Base-by-base conservation (phyloP, 108 stramenopile species). In the Nitzschia inconspicua region DNA sequence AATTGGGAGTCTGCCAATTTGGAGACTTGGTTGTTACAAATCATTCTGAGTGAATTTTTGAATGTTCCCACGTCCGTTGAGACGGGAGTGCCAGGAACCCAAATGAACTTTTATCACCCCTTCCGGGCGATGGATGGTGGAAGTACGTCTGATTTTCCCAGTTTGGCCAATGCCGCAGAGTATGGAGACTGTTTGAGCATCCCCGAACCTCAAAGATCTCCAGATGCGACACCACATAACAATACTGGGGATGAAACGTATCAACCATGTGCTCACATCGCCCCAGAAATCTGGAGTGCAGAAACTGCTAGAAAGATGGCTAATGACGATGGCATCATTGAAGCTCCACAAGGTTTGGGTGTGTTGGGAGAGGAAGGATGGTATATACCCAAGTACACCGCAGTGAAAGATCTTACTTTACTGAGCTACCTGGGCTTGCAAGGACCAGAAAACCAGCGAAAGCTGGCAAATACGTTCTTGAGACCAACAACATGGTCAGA, bases 1-100 rank as follows among this genome's bases (percentile, higher is more conserved):
- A 57, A 78, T 40, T 78, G 76, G 76, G 76, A 78, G 32, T 37
- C 52, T 0, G 25, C 61, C 39, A 72, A 73, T 20, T 46, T 78
- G 11, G 60, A 60, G 16, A 37, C 25, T 27, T 78, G 69, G 69
- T 68, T 78, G 7, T 31, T 68, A 19, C 76, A 78, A 60, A 73
- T 78, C 5, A 43, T 72, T 29, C 37, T 78, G n/a, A 62, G 44
- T 11, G 76, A 78, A 54, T 34, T 68, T 3, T 49, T 73, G n/a
- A 61, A 57, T 24, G 76, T 78, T 23, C 76, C 76, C 2, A 40
- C 42, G 2, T 40, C 71, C 0, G 43, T 78, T 19, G 76, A 68
- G 0, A 47, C 54, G 10, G n/a, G 39, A 11, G 37, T 49, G 14
- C 64, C 54, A 36, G 67, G 44, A 9, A 29, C 0, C 23, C 22